These are phyloP conservation scores for Paramecium primaurelia DNA, from an alignment of 73 alveolate genomes.

Conservation along the genomic window DNA sequence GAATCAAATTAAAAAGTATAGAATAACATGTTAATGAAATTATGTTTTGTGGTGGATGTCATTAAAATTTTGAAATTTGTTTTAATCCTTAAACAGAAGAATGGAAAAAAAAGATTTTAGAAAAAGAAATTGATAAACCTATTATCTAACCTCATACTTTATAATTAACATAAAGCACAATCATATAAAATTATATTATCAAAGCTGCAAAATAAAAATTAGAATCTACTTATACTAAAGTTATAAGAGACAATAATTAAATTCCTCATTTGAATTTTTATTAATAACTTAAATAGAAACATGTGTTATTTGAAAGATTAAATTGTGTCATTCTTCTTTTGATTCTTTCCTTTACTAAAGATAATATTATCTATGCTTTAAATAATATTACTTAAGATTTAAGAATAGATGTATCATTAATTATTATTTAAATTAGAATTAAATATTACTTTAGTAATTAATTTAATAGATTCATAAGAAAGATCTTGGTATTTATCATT, in stretches of 20 bases:
- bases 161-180: not conserved
- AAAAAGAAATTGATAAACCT: not conserved
- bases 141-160: not conserved
- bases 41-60: not conserved
- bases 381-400: not conserved
- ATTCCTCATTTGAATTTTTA: not conserved
- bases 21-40: slow-evolving; percentile 39
- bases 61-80: not conserved
- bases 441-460: not conserved
- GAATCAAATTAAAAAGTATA: not conserved
- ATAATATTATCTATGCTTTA: not conserved
- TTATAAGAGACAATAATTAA: not conserved
- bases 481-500: not conserved
- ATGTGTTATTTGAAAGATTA: not conserved
- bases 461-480: not conserved
- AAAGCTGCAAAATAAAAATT: not conserved
- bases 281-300: not conserved
- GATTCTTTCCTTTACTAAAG: not conserved
- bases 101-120: not conserved
- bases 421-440: not conserved
- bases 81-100: slow-evolving; percentile 26
- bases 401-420: not conserved
- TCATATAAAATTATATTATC: not conserved
- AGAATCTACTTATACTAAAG: not conserved
- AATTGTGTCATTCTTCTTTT: not conserved